Base-by-base conservation (phyloP, 805 yeast species). In the Ogataea henricii region DNA sequence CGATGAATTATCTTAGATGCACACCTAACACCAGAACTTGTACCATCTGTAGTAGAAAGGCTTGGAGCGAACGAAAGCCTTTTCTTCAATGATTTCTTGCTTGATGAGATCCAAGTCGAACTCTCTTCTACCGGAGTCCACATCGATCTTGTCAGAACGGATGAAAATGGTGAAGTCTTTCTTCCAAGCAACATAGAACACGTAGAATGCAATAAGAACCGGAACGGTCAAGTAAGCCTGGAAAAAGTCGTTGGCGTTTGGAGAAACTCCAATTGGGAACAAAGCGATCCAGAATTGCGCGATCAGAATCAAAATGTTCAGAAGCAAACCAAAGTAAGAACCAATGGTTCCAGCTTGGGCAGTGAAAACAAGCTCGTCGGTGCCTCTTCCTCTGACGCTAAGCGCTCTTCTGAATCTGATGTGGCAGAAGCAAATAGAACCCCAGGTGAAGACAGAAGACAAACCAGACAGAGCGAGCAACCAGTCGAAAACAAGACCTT, bases 231-330 rank as follows among this genome's bases (percentile, higher is more conserved):
- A 70, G 66, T 83, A 87, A 21, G 79, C 70, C 61, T 76, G 70
- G 73, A 88, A 88, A 74, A 88, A 88, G 38, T 57, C 67, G 33
- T 66, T 58, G 7, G 88, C 87, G 61, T 69, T 72, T 45, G 85
- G 79, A 8, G 66, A 39, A 6, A 49, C 71, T 12, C 81, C 81
- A 39, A 81, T 61, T 46, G 96, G 96, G 75, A 74, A 87, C 35
- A 86, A 69, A 6, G 94, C 91, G 49, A 84, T 75, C 89, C 92
- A 89, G 73, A 89, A 87, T 69, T 87, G 91, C 25, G 90, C 88
- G 47, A 79, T 70, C 50, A 89, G 71, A 52, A 88, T 82, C 47
- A 85, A 64, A 26, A 76, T 32, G 63, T 82, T 82, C 60, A 89
- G 67, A 21, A 67, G 48, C 14, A 79, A 59, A 46, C 94, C 95